Base-by-base conservation (phyloP, 441 rosid species). In the Erysimum pusillum region DNA sequence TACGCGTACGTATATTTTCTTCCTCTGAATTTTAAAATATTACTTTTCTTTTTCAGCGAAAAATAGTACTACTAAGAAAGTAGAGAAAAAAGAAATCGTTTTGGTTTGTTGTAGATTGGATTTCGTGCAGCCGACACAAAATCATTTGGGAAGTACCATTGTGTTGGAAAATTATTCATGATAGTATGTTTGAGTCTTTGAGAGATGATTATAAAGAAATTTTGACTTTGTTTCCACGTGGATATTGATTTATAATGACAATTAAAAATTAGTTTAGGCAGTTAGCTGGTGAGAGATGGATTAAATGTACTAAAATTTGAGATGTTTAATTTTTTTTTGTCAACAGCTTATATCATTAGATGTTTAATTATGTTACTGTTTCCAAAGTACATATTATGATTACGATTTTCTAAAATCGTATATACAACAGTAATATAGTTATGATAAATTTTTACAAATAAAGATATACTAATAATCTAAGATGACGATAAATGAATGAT, bases 161-260 rank as follows among this genome's bases (percentile, higher is more conserved):
- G 67, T 46, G 71, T 42, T 71, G 46, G 72, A 64, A 71, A 38
- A 46, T 36, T 36, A 69, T 76, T 62, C 22, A 60, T 34, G 25
- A 22, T 2, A n/a, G n/a, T n/a, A 32, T 15, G 63, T 17, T n/a
- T 51, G 44, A 45, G 80, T 42, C 48, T 68, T 61, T 22, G 63
- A 59, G 69, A 61, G 56, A 69, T 76, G 65, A 42, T 76, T 28
- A 63, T 14, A 45, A n/a, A n/a, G n/a, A n/a, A n/a, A n/a, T n/a
- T n/a, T 70, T 76, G 76, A 70, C 66, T 69, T 35, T 56, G 28
- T 28, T 56, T 52, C 53, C 76, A 71, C 76, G 76, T 77, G 80
- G 67, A 39, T 48, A 46, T 56, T 70, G 42, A 46, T 57, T 46
- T 58, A 20, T 51, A 51, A 20, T 51, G 56, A 20, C 22, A 31